Percentiles rank a stretch among this genome's conserved stretches.
Evolutionary conservation across 139 green algal genomes (phyloP).

Genomic region (Tetraselmis chui): DNA sequence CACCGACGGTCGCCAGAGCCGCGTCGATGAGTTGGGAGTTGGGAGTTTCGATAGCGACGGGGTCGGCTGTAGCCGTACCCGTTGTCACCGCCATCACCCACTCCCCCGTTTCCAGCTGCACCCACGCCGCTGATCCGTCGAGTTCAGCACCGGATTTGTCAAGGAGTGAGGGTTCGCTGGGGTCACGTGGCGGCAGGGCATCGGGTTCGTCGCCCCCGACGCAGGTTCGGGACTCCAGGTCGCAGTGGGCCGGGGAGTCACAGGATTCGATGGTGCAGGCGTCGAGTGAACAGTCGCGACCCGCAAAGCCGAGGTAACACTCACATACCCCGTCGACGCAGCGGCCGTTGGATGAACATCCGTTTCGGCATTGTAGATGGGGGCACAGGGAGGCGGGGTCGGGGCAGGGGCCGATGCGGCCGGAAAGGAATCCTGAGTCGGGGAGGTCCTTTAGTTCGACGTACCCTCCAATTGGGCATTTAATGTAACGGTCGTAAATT

Average conservation of each 20-base stretch:
- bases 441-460: conserved; percentile 21
- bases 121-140: background rate
- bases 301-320: conserved; percentile 16
- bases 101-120: background rate
- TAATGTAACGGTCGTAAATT: conserved; percentile 17
- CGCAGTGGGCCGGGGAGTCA: background rate
- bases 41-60: background rate
- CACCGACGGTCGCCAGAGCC: background rate
- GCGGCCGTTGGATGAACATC: conserved; percentile 21
- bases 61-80: background rate
- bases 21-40: background rate
- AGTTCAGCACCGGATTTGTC: background rate
- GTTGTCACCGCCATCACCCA: background rate
- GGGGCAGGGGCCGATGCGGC: conserved; percentile 34
- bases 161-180: background rate
- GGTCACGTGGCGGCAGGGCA: background rate
- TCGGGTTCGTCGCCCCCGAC: too few relatives aligned
- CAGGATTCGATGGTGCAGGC: background rate
- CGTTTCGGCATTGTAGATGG: conserved; percentile 10
- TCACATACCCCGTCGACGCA: conserved; percentile 27
- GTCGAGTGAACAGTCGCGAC: background rate
- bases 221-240: too few relatives aligned
- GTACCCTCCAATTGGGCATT: conserved; percentile 19
- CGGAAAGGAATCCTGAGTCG: conserved; percentile 17
- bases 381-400: conserved; percentile 15